Evolutionary conservation across 306 rosid species (phyloP).

Genomic region (Alnus rubra): DNA sequence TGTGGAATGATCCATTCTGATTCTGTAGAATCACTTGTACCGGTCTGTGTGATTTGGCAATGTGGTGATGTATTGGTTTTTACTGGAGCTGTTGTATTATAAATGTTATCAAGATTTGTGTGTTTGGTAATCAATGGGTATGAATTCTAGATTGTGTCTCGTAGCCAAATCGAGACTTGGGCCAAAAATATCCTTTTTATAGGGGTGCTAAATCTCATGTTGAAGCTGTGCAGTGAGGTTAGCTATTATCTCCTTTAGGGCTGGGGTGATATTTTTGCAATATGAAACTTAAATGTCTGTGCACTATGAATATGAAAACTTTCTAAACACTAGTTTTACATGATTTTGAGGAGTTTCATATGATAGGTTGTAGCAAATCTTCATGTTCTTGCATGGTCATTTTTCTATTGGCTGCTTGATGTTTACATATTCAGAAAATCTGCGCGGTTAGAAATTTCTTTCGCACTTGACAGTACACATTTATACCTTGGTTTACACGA

Average conservation of each 20-base stretch:
- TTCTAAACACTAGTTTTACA: background rate
- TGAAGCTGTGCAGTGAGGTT: background rate
- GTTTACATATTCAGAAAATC: background rate
- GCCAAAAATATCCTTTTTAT: no score
- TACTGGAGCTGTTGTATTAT: background rate
- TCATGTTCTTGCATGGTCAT: background rate
- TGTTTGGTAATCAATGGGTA: background rate
- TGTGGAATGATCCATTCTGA: background rate
- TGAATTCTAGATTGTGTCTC: background rate
- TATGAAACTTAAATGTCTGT: background rate
- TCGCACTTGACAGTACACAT: background rate
- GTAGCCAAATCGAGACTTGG: background rate
- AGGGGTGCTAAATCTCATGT: background rate
- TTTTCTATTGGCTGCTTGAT: background rate
- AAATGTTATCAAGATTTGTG: background rate
- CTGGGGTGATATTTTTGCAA: background rate
- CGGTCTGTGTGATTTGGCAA: background rate
- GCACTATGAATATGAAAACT: background rate
- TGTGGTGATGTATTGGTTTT: background rate
- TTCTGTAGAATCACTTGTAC: background rate
- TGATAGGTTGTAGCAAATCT: background rate
- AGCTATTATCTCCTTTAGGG: background rate
- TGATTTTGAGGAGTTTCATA: background rate
- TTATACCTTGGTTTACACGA: background rate
- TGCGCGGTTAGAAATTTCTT: background rate